Base-by-base conservation (phyloP, 352 stramenopile genomes). In the Phytopythium vexans region DNA sequence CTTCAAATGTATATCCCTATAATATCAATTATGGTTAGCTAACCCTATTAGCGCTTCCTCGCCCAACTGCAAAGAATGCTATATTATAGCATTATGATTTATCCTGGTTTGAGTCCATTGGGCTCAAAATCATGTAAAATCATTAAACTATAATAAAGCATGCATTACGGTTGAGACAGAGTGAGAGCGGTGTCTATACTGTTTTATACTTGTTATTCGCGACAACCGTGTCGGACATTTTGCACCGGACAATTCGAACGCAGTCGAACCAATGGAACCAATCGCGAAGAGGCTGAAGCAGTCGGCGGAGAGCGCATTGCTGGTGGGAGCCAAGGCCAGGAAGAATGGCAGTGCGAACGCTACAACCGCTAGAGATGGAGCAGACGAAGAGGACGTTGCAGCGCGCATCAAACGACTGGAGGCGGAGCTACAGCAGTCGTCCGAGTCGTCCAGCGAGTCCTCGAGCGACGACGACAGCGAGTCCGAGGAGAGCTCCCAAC, bases 231-330 rank as follows among this genome's bases (percentile, higher is more conserved):
- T 27, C 21, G 21, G 21, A 27, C 15, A 31, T 48, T 48, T 48
- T n/a, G 10, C 32, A 12, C 9, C 42, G 42, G n/a, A 33, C 12
- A 50, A 41, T 40, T 4, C 32, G 12, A 14, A 9, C n/a, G 14
- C 27, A 7, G 14, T 10, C 34, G 14, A 50, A 32, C 44, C 6
- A 10, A 78, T 89, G 73, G 77, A 89, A 75, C 83, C 83, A 52
- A 93, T 93, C 59, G 81, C 83, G 4, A 93, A 93, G 68, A 76
- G 81, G 3, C 64, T 93, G n/a, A 75, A 77, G 59, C 80, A 90
- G 63, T 93, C 80, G 15, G 83, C 68, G 31, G 81, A 90, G 59
- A 79, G 61, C 32, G 74, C 70, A 55, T 54, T 93, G 41, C 55
- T 67, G 54, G 50, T 27, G 32, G 45, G 49, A 0, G 9, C 52